Base-by-base conservation (phyloP, 305 asterid species). In the Plantago rigida region DNA sequence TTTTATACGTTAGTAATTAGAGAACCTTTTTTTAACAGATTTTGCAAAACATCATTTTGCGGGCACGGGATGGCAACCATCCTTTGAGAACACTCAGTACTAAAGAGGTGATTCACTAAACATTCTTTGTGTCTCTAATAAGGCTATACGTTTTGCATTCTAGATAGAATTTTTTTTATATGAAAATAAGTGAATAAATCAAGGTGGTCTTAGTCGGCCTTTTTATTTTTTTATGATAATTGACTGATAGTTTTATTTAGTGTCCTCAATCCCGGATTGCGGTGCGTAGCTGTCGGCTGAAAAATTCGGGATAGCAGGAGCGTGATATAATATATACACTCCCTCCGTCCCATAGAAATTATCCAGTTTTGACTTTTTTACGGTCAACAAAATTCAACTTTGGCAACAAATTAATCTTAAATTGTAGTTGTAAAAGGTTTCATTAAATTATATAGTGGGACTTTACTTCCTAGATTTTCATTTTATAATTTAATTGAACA, bases 71-170 rank as follows among this genome's bases (percentile, higher is more conserved):
- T 77, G 77, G 81, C 60, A 73, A 61, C 70, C 93, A 82, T 28
- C 73, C 87, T 63, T 70, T 77, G 78, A 89, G 99, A 75, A 83
- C 93, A 69, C 94, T 93, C 66, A 85, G 99, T 73, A 87, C 95
- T 69, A 89, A 87, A 76, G 99, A 93, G 97, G 97, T 93, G 72
- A 60, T 36, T 61, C 48, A 34, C 44, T 11, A 22, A 48, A 47
- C n/a, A 60, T 63, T 47, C 31, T 62, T 15, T 59, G 14, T 54
- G n/a, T 41, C 57, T 28, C 24, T 63, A 46, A 59, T 67, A 56
- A 12, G 49, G 36, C 61, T 34, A 19, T 59, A 41, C 56, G 13
- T 51, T 13, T 36, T 52, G 45, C 17, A 24, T 59, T 60, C 26
- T 56, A 51, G 53, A 55, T 39, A 17, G 13, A 17, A 51, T 19